Evolutionary conservation across 2,329 filamentous ascomycete genomes (phyloP), one percentile per base, ranked within the genome.

Genomic region (Diaporthe eres): DNA sequence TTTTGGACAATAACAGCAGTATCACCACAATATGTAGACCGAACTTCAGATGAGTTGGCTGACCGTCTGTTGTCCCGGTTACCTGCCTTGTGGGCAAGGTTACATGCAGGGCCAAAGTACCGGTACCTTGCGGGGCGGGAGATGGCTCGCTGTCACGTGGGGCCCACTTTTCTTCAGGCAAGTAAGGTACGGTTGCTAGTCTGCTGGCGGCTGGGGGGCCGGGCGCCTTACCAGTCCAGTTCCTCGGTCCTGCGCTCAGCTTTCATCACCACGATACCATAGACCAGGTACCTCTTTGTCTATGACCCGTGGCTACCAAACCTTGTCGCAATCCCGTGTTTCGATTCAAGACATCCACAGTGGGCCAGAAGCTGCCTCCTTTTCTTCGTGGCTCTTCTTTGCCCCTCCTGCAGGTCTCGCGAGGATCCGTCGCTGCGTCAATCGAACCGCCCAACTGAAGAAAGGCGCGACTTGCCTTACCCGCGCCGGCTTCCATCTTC

Each of bases 221-320:
- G 49, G 65, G 65, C 49, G 65, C 65, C 65, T 70, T 70, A 70
- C 71, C 71, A 72, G 57, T 72, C 53, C 71, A 72, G 49, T 61
- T 53, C 71, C 51, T 71, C 61, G 58, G 71, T 73, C 15, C 51
- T 65, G 58, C 55, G 47, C 71, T 73, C 71, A 73, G 71, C 71
- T 73, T 73, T 47, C 71, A 73, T 73, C 71, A 65, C 61, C 71
- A 73, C 71, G 39, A 65, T 70, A 55, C 65, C 47, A 49, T 19
- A 42, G 47, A 53, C 58, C 34, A 55, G 58, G 71, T 65, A 63
- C 61, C 58, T 65, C 71, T 65, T 65, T 73, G 58, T 73, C 71
- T 31, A 55, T 19, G 25, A 55, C 49, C 71, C 25, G 65, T 53
- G 49, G 47, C 58, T n/a, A 47, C 49, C 71, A 65, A 39, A 67